phyloP scores from a whole-genome alignment of 2,329 filamentous ascomycete species.

The Sporothrix sp. region DNA sequence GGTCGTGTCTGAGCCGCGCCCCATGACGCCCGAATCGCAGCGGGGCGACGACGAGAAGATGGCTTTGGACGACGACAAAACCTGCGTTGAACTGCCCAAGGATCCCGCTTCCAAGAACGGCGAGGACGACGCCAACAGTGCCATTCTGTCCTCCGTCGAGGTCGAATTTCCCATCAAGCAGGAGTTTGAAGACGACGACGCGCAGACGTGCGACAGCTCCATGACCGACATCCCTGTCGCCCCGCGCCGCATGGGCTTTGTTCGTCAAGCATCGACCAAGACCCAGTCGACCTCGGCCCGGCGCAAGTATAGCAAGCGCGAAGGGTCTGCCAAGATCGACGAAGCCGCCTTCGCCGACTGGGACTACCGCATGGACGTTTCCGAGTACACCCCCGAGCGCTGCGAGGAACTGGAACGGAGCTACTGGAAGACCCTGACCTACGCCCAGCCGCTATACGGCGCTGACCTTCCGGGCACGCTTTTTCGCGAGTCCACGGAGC shows the following conservation, averaged over 20 bases:
- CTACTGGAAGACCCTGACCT: conserved; percentile 97
- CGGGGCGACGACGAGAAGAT: conserved; percentile 17
- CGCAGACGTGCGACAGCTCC: neutral
- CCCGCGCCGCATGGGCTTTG: conserved; percentile 39
- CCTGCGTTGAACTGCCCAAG: conserved; percentile 13
- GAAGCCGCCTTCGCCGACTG: conserved; percentile 86
- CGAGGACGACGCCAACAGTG: conserved; percentile 25
- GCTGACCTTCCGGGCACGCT: conserved; percentile 94
- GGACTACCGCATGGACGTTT: conserved; percentile 78
- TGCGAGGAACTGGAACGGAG: conserved; percentile 89
- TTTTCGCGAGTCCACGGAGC: conserved; percentile 74
- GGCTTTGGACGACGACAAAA: conserved; percentile 21
- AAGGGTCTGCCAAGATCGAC: conserved; percentile 69
- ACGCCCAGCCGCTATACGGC: conserved; percentile 88
- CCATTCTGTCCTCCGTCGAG: conserved; percentile 40
- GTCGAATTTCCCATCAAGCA: conserved; percentile 35
- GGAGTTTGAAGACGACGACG: conserved; percentile 34
- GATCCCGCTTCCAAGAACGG: neutral
- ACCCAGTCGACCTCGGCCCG: conserved; percentile 74
- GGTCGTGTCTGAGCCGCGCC: conserved; percentile 37
- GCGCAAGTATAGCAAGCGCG: conserved; percentile 74
- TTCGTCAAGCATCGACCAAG: conserved; percentile 39
- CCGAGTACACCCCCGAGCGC: conserved; percentile 81
- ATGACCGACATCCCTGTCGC: conserved; percentile 20
- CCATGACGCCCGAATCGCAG: conserved; percentile 49